Percentiles rank a stretch among this genome's conserved stretches.
Evolutionary conservation across 2,329 filamentous ascomycete species (phyloP).

Genomic region (Tetracladium maxilliforme): DNA sequence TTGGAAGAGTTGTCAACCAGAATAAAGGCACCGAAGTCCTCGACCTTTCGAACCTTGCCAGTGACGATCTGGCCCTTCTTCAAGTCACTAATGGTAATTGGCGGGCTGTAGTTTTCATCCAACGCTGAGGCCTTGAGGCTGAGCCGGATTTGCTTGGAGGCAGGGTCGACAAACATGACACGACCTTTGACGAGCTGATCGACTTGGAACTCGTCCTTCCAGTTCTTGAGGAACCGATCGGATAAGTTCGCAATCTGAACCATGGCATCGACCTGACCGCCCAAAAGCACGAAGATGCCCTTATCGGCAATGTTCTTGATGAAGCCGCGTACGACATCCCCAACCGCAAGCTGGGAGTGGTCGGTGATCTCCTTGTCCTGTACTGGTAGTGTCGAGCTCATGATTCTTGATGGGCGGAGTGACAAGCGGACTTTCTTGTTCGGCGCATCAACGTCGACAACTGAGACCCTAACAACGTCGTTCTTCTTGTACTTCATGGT

Average conservation of each 20-base stretch:
- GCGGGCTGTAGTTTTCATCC: conserved; percentile 63
- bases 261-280: conserved; percentile 66
- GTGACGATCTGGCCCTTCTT: conserved; percentile 70
- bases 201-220: conserved; percentile 78
- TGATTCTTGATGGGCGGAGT: conserved; percentile 69
- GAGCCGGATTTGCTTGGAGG: conserved; percentile 62
- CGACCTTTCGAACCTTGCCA: conserved; percentile 83
- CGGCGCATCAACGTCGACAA: conserved; percentile 62
- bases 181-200: conserved; percentile 87
- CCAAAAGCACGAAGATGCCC: conserved; percentile 75
- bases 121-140: conserved; percentile 77
- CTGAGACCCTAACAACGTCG: conserved; percentile 75
- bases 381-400: conserved; percentile 72
- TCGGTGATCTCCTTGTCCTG: conserved; percentile 67
- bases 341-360: conserved; percentile 55
- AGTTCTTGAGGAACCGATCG: conserved; percentile 85
- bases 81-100: conserved; percentile 62
- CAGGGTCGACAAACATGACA: conserved; percentile 55
- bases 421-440: conserved; percentile 82
- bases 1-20: conserved; percentile 76
- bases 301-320: conserved; percentile 82
- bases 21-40: conserved; percentile 91
- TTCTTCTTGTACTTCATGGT: conserved; percentile 66
- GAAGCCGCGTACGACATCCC: conserved; percentile 79
- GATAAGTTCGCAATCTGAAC: conserved; percentile 81